phyloP scores from a whole-genome alignment of 305 asterid genomes.

The Fraxinus sp. region DNA sequence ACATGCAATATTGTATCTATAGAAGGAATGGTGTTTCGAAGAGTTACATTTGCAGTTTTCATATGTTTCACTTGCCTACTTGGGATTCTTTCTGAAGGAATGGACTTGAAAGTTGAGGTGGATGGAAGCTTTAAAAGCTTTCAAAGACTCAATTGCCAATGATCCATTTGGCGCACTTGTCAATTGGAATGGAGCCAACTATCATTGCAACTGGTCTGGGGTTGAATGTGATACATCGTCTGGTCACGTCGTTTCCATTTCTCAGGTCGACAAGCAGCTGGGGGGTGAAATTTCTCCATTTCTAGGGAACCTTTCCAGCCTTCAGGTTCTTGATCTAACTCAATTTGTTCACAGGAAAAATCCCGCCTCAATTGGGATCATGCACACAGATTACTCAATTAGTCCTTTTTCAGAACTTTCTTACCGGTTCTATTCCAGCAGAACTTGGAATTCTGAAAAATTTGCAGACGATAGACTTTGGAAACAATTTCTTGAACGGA shows the following conservation, averaged over 20 bases:
- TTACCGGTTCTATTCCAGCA: conserved; percentile 64
- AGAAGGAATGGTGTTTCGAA: conserved; percentile 8
- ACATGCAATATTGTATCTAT: not conserved
- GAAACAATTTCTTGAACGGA: conserved; percentile 57
- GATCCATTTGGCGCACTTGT: conserved; percentile 52
- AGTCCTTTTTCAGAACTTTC: conserved; percentile 41
- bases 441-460: conserved; percentile 50
- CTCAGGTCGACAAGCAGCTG: conserved; percentile 48
- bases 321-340: conserved; percentile 77
- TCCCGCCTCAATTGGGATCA: conserved; percentile 57
- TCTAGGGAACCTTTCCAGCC: conserved; percentile 62
- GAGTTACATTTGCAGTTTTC: conserved; percentile 22
- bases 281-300: conserved; percentile 57
- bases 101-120: conserved; percentile 30
- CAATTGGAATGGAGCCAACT: conserved; percentile 52
- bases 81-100: conserved; percentile 27
- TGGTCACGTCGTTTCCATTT: conserved; percentile 43
- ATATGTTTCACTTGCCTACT: conserved; percentile 31
- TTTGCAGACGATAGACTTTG: conserved; percentile 49
- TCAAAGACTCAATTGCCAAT: conserved; percentile 44
- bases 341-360: conserved; percentile 61
- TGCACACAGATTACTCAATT: conserved; percentile 49
- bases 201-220: conserved; percentile 81
- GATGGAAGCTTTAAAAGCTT: conserved; percentile 51
- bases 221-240: conserved; percentile 44